Evolutionary conservation across 345 rosid species (phyloP), one percentile per base, ranked within the genome.

Genomic region (Hibiscus tridactylites): DNA sequence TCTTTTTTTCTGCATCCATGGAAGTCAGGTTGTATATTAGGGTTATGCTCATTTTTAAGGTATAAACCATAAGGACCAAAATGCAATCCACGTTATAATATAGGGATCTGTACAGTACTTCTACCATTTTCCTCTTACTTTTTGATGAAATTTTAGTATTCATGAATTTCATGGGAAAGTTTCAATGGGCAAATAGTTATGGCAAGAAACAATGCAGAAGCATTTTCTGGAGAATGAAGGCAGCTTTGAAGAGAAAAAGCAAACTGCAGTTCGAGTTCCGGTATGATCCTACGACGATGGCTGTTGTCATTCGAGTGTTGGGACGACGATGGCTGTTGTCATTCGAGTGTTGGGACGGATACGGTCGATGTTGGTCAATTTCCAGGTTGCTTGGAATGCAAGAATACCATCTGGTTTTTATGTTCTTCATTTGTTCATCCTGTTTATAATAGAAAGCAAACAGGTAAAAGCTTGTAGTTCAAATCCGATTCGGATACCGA

Each of bases 221-320:
- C 24, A 71, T 87, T 31, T 77, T 85, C 9, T 73, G 93, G 88
- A 87, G 84, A 71, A 56, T 79, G 78, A 85, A 74, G 46, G 85
- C 86, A 6, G 82, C 88, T 12, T 74, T 84, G 75, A 88, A 72
- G 86, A 81, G 65, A 54, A 77, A 73, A 2, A 72, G 76, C 42
- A 78, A 65, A 68, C 73, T 64, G 6, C 83, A 75, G 70, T 79
- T 80, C 31, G 78, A 79, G 80, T 93, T 91, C 78, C 97, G 87
- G 81, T 93, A 91, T 83, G 98, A 93, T 84, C 98, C 98, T 37
- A 89, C 69, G 97, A 92, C 65, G 94, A 92, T 69, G 93, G 93
- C 1, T 46, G 59, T 54, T 70, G n/a, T n/a, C n/a, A n/a, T n/a
- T n/a, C n/a, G n/a, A n/a, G n/a, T n/a, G n/a, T n/a, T n/a, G n/a